Conservation (phyloP, 2,329 filamentous ascomycete genomes). For the Trichoderma cornu-damae region DNA sequence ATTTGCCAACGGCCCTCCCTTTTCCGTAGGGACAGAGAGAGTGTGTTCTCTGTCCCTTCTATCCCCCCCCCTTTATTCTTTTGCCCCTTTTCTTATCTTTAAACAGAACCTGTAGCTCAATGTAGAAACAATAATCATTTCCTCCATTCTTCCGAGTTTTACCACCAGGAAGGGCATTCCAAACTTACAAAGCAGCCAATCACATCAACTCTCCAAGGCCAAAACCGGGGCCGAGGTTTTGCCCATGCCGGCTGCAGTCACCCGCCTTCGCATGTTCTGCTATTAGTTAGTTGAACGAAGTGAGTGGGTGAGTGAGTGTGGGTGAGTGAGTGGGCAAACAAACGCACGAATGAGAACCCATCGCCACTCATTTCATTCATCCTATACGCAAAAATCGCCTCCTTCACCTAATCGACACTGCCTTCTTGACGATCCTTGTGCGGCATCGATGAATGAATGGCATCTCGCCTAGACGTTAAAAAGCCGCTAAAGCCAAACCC, state of each 20-base stretch:
- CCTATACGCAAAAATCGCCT: neutral
- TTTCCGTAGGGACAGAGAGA: too few relatives aligned
- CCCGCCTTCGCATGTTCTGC: neutral
- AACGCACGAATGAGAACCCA: neutral
- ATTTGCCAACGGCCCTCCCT: too few relatives aligned
- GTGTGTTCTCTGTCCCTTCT: too few relatives aligned
- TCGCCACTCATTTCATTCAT: neutral
- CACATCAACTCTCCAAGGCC: neutral
- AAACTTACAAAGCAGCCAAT: constrained; percentile 7
- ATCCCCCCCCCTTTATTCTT: too few relatives aligned
- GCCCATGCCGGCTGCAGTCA: constrained; percentile 1
- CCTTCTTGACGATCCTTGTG: neutral
- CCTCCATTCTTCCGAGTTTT: too few relatives aligned
- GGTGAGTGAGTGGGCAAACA: neutral
- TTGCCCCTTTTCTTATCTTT: too few relatives aligned
- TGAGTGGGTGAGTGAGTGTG: neutral
- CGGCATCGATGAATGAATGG: neutral
- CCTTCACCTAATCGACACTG: neutral
- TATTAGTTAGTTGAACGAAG: neutral
- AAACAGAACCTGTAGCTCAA: too few relatives aligned
- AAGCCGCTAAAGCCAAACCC: neutral
- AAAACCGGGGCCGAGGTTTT: constrained; percentile 12
- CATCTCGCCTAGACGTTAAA: neutral
- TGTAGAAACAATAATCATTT: too few relatives aligned
- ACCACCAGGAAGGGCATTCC: too few relatives aligned